These are phyloP conservation scores for Fistulina hepatica DNA, from an alignment of 1,284 basidiomycete genomes.

Conservation along the genomic window DNA sequence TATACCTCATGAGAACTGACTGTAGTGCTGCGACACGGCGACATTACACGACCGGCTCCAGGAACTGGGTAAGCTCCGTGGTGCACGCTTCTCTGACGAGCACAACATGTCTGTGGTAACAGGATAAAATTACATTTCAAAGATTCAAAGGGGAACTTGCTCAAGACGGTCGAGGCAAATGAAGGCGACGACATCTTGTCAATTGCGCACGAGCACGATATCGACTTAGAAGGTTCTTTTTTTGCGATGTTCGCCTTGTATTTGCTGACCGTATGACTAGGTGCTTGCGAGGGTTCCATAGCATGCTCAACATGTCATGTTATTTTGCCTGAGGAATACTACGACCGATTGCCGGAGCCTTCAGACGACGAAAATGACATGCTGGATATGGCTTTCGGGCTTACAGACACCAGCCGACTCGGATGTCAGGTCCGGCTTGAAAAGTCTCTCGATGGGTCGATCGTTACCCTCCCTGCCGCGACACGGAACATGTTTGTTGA, in stretches of 20 bases:
- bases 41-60: constrained; percentile 35
- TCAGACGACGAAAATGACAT: constrained; percentile 98
- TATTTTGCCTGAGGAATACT: constrained; percentile 75
- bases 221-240: constrained; percentile 86
- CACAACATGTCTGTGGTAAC: constrained; percentile 3
- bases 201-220: constrained; percentile 91
- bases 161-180: constrained; percentile 87
- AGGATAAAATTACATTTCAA: constrained; percentile 88
- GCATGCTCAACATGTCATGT: constrained; percentile 98
- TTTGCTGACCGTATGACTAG: constrained; percentile 28
- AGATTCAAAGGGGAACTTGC: constrained; percentile 72
- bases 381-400: constrained; percentile 95
- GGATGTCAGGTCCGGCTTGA: constrained; percentile 82
- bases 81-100: constrained; percentile 4
- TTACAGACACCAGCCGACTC: constrained; percentile 84
- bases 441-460: constrained; percentile 78
- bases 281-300: constrained; percentile 93
- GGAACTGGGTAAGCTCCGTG: constrained; percentile 63
- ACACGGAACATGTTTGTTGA: constrained; percentile 98
- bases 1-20: no score
- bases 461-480: constrained; percentile 79
- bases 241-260: constrained; percentile 3
- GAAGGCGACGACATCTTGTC: constrained; percentile 90
- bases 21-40: constrained; percentile 28
- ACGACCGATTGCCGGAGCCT: constrained; percentile 82